These are phyloP conservation scores for Agastache rugosa DNA, from an alignment of 257 asterid species.

Conservation along the genomic window DNA sequence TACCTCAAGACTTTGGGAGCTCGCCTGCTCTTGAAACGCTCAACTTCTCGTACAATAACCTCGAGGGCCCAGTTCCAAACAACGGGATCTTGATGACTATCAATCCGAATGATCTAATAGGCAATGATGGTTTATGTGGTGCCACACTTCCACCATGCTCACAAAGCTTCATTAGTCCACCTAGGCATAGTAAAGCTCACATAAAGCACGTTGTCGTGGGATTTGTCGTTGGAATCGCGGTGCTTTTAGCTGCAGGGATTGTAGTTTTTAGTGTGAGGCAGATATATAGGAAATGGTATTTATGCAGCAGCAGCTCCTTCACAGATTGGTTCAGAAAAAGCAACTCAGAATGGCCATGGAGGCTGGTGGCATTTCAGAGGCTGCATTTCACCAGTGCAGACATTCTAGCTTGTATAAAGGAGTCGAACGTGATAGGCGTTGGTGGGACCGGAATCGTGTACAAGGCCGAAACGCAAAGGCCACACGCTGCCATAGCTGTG, in stretches of 20 bases:
- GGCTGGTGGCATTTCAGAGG: conserved; percentile 80
- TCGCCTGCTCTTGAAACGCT: conserved; percentile 77
- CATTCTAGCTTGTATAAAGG: conserved; percentile 63
- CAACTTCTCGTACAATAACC: conserved; percentile 67
- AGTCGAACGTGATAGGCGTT: conserved; percentile 70
- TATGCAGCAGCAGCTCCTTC: conserved; percentile 58
- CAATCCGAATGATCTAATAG: conserved; percentile 61
- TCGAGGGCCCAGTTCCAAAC: conserved; percentile 75
- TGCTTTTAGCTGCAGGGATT: conserved; percentile 43
- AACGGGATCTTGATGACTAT: conserved; percentile 65
- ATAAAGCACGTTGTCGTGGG: conserved; percentile 55
- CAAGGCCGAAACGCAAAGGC: conserved; percentile 66
- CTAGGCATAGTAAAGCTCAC: conserved; percentile 43
- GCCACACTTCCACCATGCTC: conserved; percentile 72
- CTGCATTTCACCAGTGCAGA: conserved; percentile 67
- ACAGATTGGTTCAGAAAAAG: conserved; percentile 56
- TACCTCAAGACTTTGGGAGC: conserved; percentile 68
- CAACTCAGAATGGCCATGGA: conserved; percentile 79
- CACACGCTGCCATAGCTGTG: conserved; percentile 62
- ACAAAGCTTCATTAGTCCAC: conserved; percentile 18
- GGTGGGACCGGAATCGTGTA: conserved; percentile 81
- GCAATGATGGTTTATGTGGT: conserved; percentile 80
- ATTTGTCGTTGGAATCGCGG: conserved; percentile 52
- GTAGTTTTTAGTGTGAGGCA: conserved; percentile 48
- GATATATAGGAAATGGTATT: conserved; percentile 65